Evolutionary conservation across 2,329 filamentous ascomycete species (phyloP), one percentile per base, ranked within the genome.

Genomic region (Paecilomyces sp.): DNA sequence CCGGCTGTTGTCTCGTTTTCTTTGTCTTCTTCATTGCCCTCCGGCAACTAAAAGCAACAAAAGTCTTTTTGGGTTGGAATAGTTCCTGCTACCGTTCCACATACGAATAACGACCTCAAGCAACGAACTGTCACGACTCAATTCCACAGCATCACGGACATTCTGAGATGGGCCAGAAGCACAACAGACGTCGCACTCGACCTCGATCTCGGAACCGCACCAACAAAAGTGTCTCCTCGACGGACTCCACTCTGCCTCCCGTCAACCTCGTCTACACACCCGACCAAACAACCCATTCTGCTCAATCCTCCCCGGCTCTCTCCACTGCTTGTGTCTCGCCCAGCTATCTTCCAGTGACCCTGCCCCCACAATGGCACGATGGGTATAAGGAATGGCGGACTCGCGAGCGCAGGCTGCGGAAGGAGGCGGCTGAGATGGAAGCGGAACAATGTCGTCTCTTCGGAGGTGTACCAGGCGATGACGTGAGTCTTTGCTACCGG

Each of bases 171-270:
- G 76, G 77, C 67, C 77, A 79, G 64, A 76, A 76, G 64, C 77
- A 79, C 63, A 79, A 79, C 62, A 72, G 77, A 70, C 74, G 77
- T 63, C 75, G 76, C 56, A 77, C 74, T 61, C 73, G 77, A 62
- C 72, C 74, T 65, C 74, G 74, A 62, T 74, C 72, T 60, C 72
- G 72, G 65, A 71, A 74, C 61, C 67, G 68, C 64, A 66, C 57
- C 63, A 66, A 57, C 61, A 64, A 22, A 47, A 47, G 41, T 47
- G 41, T 47, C n/a, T 47, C 54, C 22, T 47, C 30, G 41, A 36
- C 54, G 33, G 34, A 60, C 51, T 54, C 54, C 33, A n/a, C 60
- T 41, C 56, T 61, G 56, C 68, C 66, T 8, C 63, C 63, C 28
- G 71, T 55, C n/a, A 59, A 64, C 57, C 66, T 66, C 7, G 62